Percentiles rank a stretch among this genome's conserved stretches.
phyloP scores from a whole-genome alignment of 2,329 filamentous ascomycete genomes.

The Fusarium aywerte region DNA sequence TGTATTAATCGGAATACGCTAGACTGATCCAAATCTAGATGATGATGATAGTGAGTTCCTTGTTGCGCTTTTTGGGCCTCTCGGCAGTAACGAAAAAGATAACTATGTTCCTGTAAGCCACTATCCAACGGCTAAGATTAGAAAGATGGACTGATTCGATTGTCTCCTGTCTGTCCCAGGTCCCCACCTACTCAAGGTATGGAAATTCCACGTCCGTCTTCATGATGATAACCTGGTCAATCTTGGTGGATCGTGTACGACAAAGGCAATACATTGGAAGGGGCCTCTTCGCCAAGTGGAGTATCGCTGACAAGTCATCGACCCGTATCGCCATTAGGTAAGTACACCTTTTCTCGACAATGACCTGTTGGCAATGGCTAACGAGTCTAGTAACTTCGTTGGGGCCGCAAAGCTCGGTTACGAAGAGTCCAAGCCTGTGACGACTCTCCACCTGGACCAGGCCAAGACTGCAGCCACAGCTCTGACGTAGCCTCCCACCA shows the following conservation, averaged over 20 bases:
- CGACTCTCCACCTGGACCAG: background rate
- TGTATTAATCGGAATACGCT: background rate
- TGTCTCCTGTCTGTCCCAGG: background rate
- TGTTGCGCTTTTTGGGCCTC: background rate
- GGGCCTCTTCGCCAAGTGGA: conserved; percentile 2
- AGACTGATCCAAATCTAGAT: background rate
- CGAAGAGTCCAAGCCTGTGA: background rate
- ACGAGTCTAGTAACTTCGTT: background rate
- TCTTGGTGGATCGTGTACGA: background rate
- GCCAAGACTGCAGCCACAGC: background rate
- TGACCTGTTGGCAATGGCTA: background rate
- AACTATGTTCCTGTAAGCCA: background rate
- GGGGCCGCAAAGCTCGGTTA: background rate
- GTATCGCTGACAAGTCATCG: background rate
- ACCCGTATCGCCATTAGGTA: conserved; percentile 1
- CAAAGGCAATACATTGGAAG: background rate
- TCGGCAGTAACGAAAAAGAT: background rate
- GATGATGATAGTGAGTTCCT: background rate
- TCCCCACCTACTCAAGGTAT: background rate
- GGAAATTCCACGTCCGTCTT: rapidly evolving
- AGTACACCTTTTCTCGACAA: background rate
- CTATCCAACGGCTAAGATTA: rapidly evolving
- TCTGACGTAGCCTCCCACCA: background rate
- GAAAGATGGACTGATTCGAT: background rate
- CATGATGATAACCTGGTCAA: rapidly evolving